Conservation (phyloP, 108 stramenopile species). For the Pseudonitzschia pungens region DNA sequence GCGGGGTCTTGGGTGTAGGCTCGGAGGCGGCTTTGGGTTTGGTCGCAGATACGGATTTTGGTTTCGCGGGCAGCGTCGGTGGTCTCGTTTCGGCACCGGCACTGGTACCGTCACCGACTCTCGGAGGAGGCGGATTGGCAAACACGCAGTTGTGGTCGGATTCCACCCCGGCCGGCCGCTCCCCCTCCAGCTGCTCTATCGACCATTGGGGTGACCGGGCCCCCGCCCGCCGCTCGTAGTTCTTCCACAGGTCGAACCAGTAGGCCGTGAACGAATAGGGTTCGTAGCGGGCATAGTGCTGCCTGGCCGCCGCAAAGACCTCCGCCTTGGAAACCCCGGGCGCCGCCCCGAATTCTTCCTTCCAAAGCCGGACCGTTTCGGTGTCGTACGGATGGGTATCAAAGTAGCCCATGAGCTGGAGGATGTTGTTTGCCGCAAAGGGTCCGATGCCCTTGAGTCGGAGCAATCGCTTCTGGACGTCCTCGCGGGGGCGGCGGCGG, state of each 20-base stretch:
- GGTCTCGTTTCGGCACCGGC: no score
- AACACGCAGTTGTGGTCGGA: constrained; percentile 13
- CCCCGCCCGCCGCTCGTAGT: constrained; percentile 3
- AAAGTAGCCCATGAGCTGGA: constrained; percentile 13
- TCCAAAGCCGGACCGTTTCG: constrained; percentile 11
- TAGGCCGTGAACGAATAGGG: constrained; percentile 1
- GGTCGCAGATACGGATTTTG: no score
- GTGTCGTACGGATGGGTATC: constrained; percentile 11
- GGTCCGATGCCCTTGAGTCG: constrained; percentile 2
- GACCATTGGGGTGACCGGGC: constrained; percentile 5
- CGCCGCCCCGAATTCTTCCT: constrained; percentile 10
- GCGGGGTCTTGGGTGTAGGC: no score
- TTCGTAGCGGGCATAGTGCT: not conserved
- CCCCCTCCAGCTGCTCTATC: constrained; percentile 5
- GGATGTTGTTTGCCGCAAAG: constrained; percentile 10
- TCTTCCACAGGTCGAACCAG: constrained; percentile 15
- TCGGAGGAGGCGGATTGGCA: not conserved
- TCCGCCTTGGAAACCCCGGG: not conserved
- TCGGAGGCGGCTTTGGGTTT: no score
- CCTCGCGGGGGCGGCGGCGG: not conserved
- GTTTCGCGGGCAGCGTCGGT: no score
- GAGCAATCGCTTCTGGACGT: constrained; percentile 1
- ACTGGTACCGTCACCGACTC: no score
- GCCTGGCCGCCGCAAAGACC: not conserved
- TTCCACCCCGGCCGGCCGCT: not conserved